A percentile compares a stretch with the other conserved stretches of the same genome.
These are phyloP conservation scores for Eragrostis curvula DNA, from an alignment of 176 grass and related monocot species.

Conservation along the genomic window DNA sequence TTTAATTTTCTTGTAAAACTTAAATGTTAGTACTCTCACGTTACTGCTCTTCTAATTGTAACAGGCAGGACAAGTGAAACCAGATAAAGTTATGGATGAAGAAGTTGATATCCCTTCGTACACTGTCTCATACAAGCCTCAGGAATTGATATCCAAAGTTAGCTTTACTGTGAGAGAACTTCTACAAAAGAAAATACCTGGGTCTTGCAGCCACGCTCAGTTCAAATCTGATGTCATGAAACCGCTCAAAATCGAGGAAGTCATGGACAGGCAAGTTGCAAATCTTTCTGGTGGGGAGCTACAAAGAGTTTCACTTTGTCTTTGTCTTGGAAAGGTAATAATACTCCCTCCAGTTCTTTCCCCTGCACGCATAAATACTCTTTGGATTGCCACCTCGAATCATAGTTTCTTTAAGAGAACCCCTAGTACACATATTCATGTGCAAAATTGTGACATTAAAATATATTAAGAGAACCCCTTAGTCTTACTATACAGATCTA, in stretches of 20 bases:
- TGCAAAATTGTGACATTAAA: not conserved
- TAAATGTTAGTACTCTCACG: not conserved
- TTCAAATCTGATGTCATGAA: slow-evolving; percentile 84
- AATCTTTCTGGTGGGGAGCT: slow-evolving; percentile 75
- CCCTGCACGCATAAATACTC: not conserved
- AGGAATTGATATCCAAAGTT: slow-evolving; percentile 73
- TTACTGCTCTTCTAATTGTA: slow-evolving; percentile 8
- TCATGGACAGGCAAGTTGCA: slow-evolving; percentile 68
- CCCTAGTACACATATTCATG: not conserved
- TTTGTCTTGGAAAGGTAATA: slow-evolving; percentile 79
- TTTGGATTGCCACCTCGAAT: not conserved
- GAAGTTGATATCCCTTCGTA: slow-evolving; percentile 73
- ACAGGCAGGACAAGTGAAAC: slow-evolving; percentile 71
- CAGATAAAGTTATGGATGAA: slow-evolving; percentile 55
- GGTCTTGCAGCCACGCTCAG: slow-evolving; percentile 65
- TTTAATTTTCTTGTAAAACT: not conserved
- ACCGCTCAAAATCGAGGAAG: slow-evolving; percentile 77
- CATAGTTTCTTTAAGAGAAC: not conserved
- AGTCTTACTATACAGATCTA: no score
- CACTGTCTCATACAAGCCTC: slow-evolving; percentile 81
- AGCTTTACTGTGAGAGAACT: slow-evolving; percentile 61
- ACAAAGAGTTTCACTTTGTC: slow-evolving; percentile 68
- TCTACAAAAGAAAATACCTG: slow-evolving; percentile 68
- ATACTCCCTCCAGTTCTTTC: not conserved
- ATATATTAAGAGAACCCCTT: no score